Evolutionary conservation across 2,329 filamentous ascomycete genomes (phyloP), one percentile per base, ranked within the genome.

Genomic region (Trichoderma hamatum): DNA sequence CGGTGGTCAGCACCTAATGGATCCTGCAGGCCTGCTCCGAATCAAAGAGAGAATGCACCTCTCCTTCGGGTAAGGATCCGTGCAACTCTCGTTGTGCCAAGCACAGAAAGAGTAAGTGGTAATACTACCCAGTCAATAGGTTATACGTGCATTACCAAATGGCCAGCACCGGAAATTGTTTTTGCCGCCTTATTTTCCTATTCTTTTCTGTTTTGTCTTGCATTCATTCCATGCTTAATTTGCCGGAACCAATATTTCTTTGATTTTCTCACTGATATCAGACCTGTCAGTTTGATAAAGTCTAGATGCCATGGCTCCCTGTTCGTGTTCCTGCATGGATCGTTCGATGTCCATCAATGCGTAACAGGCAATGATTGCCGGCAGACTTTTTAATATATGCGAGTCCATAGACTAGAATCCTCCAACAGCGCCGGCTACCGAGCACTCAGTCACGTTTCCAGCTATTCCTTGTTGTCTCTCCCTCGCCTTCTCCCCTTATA

Each of bases 1-100:
- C 30, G 32, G 54, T 36, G 19, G 62, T 66, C 51, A 66, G 62
- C 52, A 66, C 62, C 49, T 52, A 56, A 66, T 66, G 52, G 52
- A 56, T 66, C 62, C 62, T 24, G 16, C n/a, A 14, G 2, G 21
- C n/a, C 1, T 19, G 52, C 52, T 56, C 14, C 62, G 36, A 46
- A 32, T 32, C 39, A 24, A 28, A 46, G 28, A 39, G 60, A 56
- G 62, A 46, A n/a, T 65, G 32, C 32, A 36, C 30, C 52, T 24
- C 51, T 21, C 14, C 49, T 14, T 65, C 51, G 49, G 62, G 51
- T 32, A 65, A 55, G 55, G 52, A 52, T 56, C 26, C 34, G 36
- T 56, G 26, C 52, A 66, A 49, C 62, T 46, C 36, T 26, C 32
- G n/a, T 65, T 56, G 21, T 30, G 52, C 62, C 52, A 26, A 66